Conservation (phyloP, 805 yeast species). For the Kodamaea fukazawae region DNA sequence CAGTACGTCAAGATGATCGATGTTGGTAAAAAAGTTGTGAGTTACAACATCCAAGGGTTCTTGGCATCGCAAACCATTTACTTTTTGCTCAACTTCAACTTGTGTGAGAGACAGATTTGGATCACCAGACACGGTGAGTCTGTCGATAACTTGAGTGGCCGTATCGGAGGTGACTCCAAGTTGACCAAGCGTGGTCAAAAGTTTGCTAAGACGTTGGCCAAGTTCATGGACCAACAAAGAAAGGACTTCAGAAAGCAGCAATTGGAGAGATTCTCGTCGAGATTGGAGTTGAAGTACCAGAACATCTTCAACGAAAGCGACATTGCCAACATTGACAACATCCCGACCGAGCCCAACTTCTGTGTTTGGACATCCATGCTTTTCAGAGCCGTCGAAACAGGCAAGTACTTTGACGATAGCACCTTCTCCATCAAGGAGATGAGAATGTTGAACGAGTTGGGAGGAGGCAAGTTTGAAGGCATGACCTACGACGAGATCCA, state of each 20-base stretch:
- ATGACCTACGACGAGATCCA: conserved; percentile 89
- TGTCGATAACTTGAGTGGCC: conserved; percentile 77
- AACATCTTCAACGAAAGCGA: conserved; percentile 25
- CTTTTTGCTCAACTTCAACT: conserved; percentile 77
- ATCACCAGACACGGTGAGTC: conserved; percentile 95
- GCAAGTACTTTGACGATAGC: conserved; percentile 70
- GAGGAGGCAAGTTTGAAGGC: conserved; percentile 91
- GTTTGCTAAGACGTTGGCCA: conserved; percentile 69
- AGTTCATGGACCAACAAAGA: conserved; percentile 71
- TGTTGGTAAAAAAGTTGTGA: conserved; percentile 91
- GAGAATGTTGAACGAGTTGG: conserved; percentile 90
- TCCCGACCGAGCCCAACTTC: conserved; percentile 64
- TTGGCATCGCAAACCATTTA: conserved; percentile 91
- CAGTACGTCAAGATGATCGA: conserved; percentile 95
- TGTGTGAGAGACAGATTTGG: conserved; percentile 89
- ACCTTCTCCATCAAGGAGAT: conserved; percentile 77
- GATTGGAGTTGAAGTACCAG: conserved; percentile 44
- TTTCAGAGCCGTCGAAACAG: conserved; percentile 73
- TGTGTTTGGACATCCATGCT: conserved; percentile 94
- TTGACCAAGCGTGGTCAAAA: conserved; percentile 75
- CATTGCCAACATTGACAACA: conserved; percentile 23
- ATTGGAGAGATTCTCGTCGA: conserved; percentile 49
- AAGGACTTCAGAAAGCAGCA: conserved; percentile 64
- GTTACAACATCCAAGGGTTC: conserved; percentile 83
- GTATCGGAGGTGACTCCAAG: conserved; percentile 88